Conservation (phyloP, 306 rosid species). For the Lathyrus tuberosus region DNA sequence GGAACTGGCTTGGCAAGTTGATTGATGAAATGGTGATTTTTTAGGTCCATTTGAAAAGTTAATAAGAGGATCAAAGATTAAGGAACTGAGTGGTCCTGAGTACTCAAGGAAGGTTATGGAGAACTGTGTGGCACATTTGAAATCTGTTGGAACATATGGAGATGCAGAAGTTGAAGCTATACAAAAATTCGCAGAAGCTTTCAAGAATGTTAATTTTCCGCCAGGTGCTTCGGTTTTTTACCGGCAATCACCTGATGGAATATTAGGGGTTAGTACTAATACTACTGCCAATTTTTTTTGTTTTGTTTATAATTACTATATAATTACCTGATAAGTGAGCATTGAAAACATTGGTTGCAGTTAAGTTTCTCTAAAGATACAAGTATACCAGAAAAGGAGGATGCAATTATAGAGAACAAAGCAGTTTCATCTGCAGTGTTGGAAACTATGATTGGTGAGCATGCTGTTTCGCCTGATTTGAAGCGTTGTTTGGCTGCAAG, state of each 20-base stretch:
- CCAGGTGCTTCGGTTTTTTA: constrained; percentile 74
- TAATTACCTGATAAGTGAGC: neutral
- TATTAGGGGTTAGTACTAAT: constrained; percentile 55
- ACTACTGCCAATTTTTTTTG: neutral
- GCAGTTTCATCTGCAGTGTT: constrained; percentile 56
- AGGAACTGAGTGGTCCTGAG: constrained; percentile 56
- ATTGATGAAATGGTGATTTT: neutral
- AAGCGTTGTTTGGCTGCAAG: constrained; percentile 64
- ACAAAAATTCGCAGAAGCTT: constrained; percentile 49
- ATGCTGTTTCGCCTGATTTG: constrained; percentile 90
- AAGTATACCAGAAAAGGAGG: constrained; percentile 46
- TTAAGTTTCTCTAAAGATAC: constrained; percentile 66
- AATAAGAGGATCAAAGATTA: constrained; percentile 55
- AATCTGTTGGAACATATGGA: constrained; percentile 62
- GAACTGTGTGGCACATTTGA: constrained; percentile 65
- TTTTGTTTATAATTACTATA: no score
- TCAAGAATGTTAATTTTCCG: constrained; percentile 55
- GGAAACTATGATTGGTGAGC: constrained; percentile 72
- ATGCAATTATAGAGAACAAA: constrained; percentile 57
- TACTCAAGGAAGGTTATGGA: constrained; percentile 68
- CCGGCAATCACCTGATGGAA: constrained; percentile 63
- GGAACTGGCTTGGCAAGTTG: no score
- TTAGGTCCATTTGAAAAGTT: constrained; percentile 73
- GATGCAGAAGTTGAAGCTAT: constrained; percentile 73
- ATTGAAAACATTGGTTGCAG: constrained; percentile 37